A percentile compares a stretch with the other conserved stretches of the same genome.
Evolutionary conservation across 2,329 filamentous ascomycete genomes (phyloP).

Genomic region (Cryphonectria carpinicola): DNA sequence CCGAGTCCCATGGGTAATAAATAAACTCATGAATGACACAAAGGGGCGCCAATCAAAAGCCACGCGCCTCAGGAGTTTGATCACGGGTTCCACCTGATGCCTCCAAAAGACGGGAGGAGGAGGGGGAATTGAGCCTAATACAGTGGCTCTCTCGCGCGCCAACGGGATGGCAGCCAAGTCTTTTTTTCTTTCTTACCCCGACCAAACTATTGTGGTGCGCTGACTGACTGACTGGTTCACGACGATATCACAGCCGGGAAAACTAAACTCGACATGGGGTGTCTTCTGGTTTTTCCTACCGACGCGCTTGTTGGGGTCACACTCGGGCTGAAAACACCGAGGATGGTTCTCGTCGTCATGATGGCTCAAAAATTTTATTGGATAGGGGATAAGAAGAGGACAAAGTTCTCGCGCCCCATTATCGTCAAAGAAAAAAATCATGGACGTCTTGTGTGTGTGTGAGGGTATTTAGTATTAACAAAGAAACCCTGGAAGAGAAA

Average conservation of each 20-base stretch:
- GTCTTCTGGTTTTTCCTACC: not conserved
- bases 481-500: not conserved
- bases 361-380: not conserved
- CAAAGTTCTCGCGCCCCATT: not conserved
- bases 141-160: not conserved
- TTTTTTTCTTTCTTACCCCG: not conserved
- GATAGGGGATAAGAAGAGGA: not conserved
- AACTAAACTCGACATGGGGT: not conserved
- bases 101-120: constrained; percentile 9
- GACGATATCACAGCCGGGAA: not conserved
- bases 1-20: not conserved
- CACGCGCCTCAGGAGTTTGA: constrained; percentile 2
- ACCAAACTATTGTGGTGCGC: not conserved
- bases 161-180: constrained; percentile 7
- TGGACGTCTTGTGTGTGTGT: not conserved
- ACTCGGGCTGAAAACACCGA: constrained; percentile 18
- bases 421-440: not conserved
- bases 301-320: constrained; percentile 6
- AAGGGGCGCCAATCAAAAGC: constrained; percentile 1
- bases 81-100: constrained; percentile 3
- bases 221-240: constrained; percentile 1
- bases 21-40: not conserved
- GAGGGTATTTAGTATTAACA: not conserved
- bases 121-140: not conserved
- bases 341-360: not conserved